phyloP scores from a whole-genome alignment of 768 basidiomycete genomes.

The Leccinum broughii region DNA sequence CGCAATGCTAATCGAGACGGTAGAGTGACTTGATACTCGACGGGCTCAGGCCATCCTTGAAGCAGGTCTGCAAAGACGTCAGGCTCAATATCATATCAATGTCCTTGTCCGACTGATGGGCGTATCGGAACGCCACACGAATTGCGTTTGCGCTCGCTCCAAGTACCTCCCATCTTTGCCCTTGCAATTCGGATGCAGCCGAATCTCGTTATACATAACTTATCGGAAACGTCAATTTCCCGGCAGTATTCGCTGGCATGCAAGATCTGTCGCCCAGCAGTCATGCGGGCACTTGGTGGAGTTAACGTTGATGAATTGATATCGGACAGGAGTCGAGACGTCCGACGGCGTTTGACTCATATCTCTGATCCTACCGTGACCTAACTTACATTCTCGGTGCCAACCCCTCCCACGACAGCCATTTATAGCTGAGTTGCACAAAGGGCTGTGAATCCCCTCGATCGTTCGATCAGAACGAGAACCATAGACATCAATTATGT shows the following conservation, averaged over 20 bases:
- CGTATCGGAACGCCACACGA: not conserved
- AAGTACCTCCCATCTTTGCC: not conserved
- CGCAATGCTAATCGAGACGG: not conserved
- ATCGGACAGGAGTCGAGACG: not conserved
- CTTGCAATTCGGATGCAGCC: not conserved
- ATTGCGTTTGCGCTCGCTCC: no score
- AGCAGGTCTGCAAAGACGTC: not conserved
- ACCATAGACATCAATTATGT: not conserved
- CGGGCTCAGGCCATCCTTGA: not conserved
- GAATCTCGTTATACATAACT: not conserved
- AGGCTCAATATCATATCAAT: not conserved
- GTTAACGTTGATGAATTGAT: not conserved
- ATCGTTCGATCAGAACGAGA: not conserved
- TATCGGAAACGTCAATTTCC: not conserved
- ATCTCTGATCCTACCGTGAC: not conserved
- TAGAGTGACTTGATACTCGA: not conserved
- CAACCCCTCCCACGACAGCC: not conserved
- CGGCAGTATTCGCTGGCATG: not conserved
- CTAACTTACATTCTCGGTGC: not conserved
- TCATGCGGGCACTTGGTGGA: not conserved
- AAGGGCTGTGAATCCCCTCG: not conserved
- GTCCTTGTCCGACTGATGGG: not conserved
- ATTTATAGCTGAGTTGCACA: not conserved
- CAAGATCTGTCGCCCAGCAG: not conserved
- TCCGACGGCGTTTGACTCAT: not conserved